A percentile compares a stretch with the other conserved stretches of the same genome.
phyloP scores from a whole-genome alignment of 1,284 basidiomycete species.

The Tremellales sp. region DNA sequence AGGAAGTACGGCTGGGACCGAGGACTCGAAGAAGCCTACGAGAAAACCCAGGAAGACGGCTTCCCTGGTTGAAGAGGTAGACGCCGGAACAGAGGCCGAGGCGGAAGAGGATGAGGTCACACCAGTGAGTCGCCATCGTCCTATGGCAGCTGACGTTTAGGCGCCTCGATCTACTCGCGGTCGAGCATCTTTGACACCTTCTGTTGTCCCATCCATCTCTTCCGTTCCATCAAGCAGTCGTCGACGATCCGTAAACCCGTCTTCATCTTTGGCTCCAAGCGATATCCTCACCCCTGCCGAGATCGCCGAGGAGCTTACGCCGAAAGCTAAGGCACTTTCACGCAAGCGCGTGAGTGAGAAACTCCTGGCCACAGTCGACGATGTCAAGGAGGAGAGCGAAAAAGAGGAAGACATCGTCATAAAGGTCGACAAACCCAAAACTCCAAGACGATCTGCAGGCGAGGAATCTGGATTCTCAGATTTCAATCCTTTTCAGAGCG shows the following conservation, averaged over 20 bases:
- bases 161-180: conserved; percentile 9
- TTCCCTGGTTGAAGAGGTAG: conserved; percentile 9
- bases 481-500: conserved; percentile 55
- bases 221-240: conserved; percentile 9
- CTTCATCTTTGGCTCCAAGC: conserved; percentile 6
- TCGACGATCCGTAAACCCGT: conserved; percentile 9
- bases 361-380: conserved; percentile 10
- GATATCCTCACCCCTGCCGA: background rate
- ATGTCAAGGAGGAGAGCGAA: conserved; percentile 59
- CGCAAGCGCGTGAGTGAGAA: background rate
- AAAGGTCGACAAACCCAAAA: conserved; percentile 19
- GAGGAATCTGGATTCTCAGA: conserved; percentile 51
- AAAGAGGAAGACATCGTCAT: conserved; percentile 53
- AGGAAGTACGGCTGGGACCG: conserved; percentile 2
- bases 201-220: conserved; percentile 1
- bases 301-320: background rate
- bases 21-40: conserved; percentile 14
- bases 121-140: conserved; percentile 5
- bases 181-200: conserved; percentile 8
- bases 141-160: conserved; percentile 1
- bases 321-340: background rate
- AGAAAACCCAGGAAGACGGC: conserved; percentile 4
- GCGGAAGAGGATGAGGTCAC: conserved; percentile 12
- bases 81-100: conserved; percentile 12
- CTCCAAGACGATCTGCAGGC: conserved; percentile 19